Conservation (phyloP, 1,284 basidiomycete genomes). For the Sporisorium reilianum region DNA sequence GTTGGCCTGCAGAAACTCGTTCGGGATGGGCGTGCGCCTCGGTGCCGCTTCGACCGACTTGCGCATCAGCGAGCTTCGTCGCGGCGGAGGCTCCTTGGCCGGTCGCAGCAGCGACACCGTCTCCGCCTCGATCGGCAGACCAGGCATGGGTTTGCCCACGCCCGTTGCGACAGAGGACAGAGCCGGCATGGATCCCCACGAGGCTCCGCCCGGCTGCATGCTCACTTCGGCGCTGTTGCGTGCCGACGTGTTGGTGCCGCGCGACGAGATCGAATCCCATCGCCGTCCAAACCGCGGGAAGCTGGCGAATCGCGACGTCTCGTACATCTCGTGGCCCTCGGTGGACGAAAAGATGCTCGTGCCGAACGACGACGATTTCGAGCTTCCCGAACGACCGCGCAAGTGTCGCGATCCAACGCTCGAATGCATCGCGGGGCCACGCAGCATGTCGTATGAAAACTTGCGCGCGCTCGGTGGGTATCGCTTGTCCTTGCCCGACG, state of each 20-base stretch:
- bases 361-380: slow-evolving; percentile 40
- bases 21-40: slow-evolving; percentile 17
- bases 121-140: slow-evolving; percentile 5
- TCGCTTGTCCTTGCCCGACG: slow-evolving; percentile 27
- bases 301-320: slow-evolving; percentile 29
- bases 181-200: slow-evolving; percentile 12
- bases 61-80: slow-evolving; percentile 40
- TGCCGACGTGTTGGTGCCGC: slow-evolving; percentile 33
- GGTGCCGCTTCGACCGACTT: slow-evolving; percentile 18
- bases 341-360: slow-evolving; percentile 36
- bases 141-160: slow-evolving; percentile 17
- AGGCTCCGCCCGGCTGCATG: slow-evolving; percentile 4
- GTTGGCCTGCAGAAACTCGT: slow-evolving; percentile 25
- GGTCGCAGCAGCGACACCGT: not conserved
- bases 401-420: slow-evolving; percentile 32
- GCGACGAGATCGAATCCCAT: slow-evolving; percentile 52
- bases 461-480: slow-evolving; percentile 43
- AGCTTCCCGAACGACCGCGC: slow-evolving; percentile 38
- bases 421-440: slow-evolving; percentile 20
- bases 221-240: slow-evolving; percentile 30
- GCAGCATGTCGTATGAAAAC: slow-evolving; percentile 35
- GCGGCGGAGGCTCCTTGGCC: slow-evolving; percentile 30
- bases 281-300: slow-evolving; percentile 27
- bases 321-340: slow-evolving; percentile 24
- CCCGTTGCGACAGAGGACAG: slow-evolving; percentile 1